A percentile compares a stretch with the other conserved stretches of the same genome.
Conservation (phyloP, 768 basidiomycete genomes). For the Macrolepiota dolichaula region DNA sequence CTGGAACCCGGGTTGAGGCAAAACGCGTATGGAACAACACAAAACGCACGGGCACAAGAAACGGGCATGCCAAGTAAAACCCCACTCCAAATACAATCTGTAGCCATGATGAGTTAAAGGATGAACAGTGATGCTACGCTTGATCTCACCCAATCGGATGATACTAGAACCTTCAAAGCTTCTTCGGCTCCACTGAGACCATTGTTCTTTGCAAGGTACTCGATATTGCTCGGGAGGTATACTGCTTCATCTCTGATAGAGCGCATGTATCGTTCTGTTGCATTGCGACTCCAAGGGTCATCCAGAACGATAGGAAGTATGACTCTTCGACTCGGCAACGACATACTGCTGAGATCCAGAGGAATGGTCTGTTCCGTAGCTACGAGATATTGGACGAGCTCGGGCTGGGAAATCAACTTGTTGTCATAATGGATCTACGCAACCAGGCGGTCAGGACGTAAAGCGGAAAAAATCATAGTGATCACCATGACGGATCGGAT, state of each 20-base stretch:
- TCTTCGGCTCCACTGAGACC: slow-evolving; percentile 44
- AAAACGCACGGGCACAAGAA: slow-evolving; percentile 51
- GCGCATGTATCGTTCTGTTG: slow-evolving; percentile 54
- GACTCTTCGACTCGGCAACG: slow-evolving; percentile 49
- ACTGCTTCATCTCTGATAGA: slow-evolving; percentile 53
- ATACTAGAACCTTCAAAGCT: slow-evolving; percentile 41
- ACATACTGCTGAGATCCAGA: slow-evolving; percentile 31
- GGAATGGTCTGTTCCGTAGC: slow-evolving; percentile 36
- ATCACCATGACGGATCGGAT: slow-evolving; percentile 57
- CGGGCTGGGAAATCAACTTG: slow-evolving; percentile 32
- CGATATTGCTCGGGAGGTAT: slow-evolving; percentile 67
- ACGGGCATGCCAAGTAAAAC: slow-evolving; percentile 64
- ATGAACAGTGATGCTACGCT: neutral
- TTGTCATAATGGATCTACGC: slow-evolving; percentile 51
- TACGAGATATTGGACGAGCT: slow-evolving; percentile 40
- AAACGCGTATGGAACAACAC: neutral
- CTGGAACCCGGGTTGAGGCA: slow-evolving; percentile 22
- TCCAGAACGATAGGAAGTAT: slow-evolving; percentile 62
- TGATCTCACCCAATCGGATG: slow-evolving; percentile 44
- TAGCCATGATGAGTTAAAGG: slow-evolving; percentile 2
- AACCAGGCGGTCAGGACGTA: neutral
- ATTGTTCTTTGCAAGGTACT: slow-evolving; percentile 63
- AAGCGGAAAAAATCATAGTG: neutral
- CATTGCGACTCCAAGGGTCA: slow-evolving; percentile 54
- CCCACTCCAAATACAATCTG: slow-evolving; percentile 62